These are phyloP conservation scores for Cyberlindnera maritima DNA, from an alignment of 805 yeast genomes.

Conservation along the genomic window DNA sequence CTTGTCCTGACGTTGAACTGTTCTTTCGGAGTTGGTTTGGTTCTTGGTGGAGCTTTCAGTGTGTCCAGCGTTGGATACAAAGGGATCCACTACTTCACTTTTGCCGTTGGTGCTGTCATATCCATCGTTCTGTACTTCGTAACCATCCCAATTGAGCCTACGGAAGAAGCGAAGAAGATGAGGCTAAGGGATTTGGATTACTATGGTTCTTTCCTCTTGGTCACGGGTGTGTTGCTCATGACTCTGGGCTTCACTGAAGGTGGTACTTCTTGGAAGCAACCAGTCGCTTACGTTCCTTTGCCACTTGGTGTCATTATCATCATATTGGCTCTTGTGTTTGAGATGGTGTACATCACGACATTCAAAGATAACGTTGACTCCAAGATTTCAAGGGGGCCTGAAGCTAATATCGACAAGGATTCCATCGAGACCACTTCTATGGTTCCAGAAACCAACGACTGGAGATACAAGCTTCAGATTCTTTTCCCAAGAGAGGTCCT, in stretches of 20 bases:
- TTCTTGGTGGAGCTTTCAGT: slow-evolving; percentile 46
- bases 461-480: slow-evolving; percentile 19
- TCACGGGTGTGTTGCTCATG: slow-evolving; percentile 35
- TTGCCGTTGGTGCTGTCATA: slow-evolving; percentile 29
- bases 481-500: slow-evolving; percentile 31
- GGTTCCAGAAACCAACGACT: slow-evolving; percentile 9
- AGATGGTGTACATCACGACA: slow-evolving; percentile 24
- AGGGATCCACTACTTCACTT: slow-evolving; percentile 37
- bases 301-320: slow-evolving; percentile 36
- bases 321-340: slow-evolving; percentile 30
- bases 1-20: slow-evolving; percentile 29
- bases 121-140: slow-evolving; percentile 28
- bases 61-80: slow-evolving; percentile 37
- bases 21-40: slow-evolving; percentile 37
- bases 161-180: slow-evolving; percentile 20
- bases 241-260: slow-evolving; percentile 46
- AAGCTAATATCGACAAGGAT: background rate
- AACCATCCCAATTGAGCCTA: slow-evolving; percentile 30
- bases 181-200: slow-evolving; percentile 33
- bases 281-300: slow-evolving; percentile 40
- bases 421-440: background rate
- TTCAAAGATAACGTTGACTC: slow-evolving; percentile 14
- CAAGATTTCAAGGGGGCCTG: slow-evolving; percentile 5
- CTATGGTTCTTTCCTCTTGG: slow-evolving; percentile 32
- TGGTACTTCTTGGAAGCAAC: slow-evolving; percentile 40